Evolutionary conservation across 306 rosid species (phyloP).

Genomic region (Luffa acutangula): DNA sequence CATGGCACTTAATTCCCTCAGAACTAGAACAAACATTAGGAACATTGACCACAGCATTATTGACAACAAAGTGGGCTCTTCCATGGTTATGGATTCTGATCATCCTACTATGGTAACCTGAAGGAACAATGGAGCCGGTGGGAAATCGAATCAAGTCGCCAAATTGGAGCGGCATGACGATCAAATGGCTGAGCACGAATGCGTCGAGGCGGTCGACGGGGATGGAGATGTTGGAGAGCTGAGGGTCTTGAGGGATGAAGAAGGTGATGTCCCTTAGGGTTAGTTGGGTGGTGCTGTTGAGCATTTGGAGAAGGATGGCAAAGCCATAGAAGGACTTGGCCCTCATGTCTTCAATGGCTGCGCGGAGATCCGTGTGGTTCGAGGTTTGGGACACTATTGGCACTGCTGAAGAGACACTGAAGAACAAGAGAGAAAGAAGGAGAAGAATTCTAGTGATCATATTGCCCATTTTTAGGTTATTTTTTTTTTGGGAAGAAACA

Average conservation of each 20-base stretch:
- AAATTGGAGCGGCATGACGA: constrained; percentile 35
- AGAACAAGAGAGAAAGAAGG: constrained; percentile 12
- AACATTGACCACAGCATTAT: constrained; percentile 37
- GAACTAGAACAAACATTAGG: constrained; percentile 42
- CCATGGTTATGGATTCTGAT: constrained; percentile 39
- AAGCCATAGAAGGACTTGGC: constrained; percentile 34
- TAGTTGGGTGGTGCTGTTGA: constrained; percentile 27
- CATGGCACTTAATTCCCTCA: constrained; percentile 40
- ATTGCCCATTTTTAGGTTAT: background rate
- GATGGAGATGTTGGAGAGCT: constrained; percentile 28
- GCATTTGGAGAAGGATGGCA: constrained; percentile 52
- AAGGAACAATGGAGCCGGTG: constrained; percentile 46
- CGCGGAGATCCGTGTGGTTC: constrained; percentile 23
- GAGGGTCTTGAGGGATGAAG: constrained; percentile 38
- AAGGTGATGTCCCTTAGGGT: constrained; percentile 28
- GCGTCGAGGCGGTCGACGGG: constrained; percentile 18
- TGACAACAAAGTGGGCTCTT: constrained; percentile 27
- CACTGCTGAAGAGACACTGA: constrained; percentile 15
- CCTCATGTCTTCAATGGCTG: constrained; percentile 42
- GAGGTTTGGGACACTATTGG: background rate
- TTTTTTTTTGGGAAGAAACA: background rate
- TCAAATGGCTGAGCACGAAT: constrained; percentile 30
- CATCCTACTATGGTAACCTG: constrained; percentile 23
- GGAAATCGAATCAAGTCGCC: constrained; percentile 43
- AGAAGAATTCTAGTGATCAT: constrained; percentile 1